Conservation (phyloP, 2,329 filamentous ascomycete species). For the Penicillium expansum region DNA sequence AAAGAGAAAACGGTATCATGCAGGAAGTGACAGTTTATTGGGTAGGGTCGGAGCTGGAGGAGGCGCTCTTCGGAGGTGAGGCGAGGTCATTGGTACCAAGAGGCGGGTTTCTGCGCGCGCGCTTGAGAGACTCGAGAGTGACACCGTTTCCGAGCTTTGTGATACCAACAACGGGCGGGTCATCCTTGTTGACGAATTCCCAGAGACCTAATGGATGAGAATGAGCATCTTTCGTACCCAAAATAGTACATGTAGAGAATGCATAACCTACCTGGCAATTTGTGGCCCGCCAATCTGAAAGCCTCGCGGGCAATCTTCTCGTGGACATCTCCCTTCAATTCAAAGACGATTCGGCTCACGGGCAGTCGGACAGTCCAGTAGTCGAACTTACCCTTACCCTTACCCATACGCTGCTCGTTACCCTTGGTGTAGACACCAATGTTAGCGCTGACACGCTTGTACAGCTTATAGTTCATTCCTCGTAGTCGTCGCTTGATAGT, state of each 20-base stretch:
- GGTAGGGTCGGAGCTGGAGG: conserved; percentile 36
- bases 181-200: conserved; percentile 92
- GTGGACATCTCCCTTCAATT: conserved; percentile 87
- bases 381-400: conserved; percentile 96
- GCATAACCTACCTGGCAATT: conserved; percentile 72
- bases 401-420: conserved; percentile 98
- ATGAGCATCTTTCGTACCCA: conserved; percentile 17
- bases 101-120: conserved; percentile 67
- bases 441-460: conserved; percentile 86
- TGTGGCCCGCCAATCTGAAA: conserved; percentile 89
- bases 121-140: conserved; percentile 78
- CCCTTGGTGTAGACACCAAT: conserved; percentile 94
- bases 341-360: conserved; percentile 88
- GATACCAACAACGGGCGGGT: conserved; percentile 83
- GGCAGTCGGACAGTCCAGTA: conserved; percentile 90
- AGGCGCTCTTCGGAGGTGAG: conserved; percentile 32
- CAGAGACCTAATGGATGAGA: conserved; percentile 52
- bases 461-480: conserved; percentile 88
- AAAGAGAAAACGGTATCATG: conserved; percentile 13
- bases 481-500: conserved; percentile 85
- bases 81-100: conserved; percentile 32
- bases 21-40: conserved; percentile 29
- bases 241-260: not conserved
- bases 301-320: conserved; percentile 93
- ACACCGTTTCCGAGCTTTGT: conserved; percentile 81